A percentile compares a stretch with the other conserved stretches of the same genome.
Evolutionary conservation across 257 asterid genomes (phyloP).

Genomic region (Primulina huaijiensis): DNA sequence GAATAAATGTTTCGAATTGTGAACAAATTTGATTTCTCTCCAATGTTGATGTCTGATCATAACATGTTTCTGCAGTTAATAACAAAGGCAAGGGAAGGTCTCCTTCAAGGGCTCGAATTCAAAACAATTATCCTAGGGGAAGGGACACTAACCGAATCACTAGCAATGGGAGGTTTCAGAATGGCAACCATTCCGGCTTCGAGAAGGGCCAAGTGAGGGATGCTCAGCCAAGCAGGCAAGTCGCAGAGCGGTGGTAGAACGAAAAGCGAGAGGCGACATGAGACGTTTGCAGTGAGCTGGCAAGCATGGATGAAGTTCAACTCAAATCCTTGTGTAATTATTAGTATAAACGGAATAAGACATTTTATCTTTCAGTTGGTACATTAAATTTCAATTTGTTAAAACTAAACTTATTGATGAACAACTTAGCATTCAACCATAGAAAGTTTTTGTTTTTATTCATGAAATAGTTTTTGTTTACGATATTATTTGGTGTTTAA

Average conservation of each 20-base stretch:
- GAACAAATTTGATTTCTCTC: not conserved
- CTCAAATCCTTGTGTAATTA: not conserved
- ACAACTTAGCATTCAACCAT: too few species aligned
- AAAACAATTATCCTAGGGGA: conserved; percentile 19
- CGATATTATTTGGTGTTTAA: too few species aligned
- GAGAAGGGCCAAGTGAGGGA: conserved; percentile 10
- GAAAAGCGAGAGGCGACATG: not conserved
- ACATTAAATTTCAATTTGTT: too few species aligned
- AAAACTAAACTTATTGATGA: too few species aligned
- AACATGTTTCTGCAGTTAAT: conserved; percentile 28
- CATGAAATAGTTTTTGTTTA: too few species aligned
- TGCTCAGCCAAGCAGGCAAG: conserved; percentile 17
- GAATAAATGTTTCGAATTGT: too few species aligned
- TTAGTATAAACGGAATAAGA: too few species aligned
- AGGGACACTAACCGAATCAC: conserved; percentile 20
- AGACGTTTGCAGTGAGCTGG: conserved; percentile 8
- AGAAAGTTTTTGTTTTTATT: too few species aligned
- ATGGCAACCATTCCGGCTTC: not conserved
- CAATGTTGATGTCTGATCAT: not conserved
- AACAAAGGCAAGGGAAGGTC: conserved; percentile 26
- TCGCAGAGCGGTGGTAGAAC: conserved; percentile 8
- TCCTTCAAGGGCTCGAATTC: conserved; percentile 29
- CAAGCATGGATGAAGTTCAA: not conserved
- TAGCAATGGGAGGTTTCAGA: conserved; percentile 8
- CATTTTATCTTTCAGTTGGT: too few species aligned